Percentiles rank a stretch among this genome's conserved stretches.
Evolutionary conservation across 352 stramenopile genomes (phyloP).

Genomic region (Globisporangium barbulae): DNA sequence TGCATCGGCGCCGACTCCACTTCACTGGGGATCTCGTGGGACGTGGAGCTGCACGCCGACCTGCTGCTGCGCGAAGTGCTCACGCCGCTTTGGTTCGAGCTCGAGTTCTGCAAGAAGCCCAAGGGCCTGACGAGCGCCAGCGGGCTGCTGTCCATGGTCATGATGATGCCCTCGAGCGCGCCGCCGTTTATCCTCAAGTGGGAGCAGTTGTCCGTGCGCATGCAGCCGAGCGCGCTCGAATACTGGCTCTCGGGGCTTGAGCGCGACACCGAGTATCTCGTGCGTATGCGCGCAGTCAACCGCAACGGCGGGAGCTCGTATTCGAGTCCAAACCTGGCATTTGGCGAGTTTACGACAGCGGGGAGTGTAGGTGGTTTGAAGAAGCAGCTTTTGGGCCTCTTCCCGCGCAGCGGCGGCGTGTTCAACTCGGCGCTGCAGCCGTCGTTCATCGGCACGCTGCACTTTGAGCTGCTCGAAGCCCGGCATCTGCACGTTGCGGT

Average conservation of each 20-base stretch:
- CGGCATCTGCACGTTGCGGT: slow-evolving; percentile 21
- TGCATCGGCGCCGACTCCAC: slow-evolving; percentile 51
- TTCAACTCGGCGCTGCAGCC: slow-evolving; percentile 12
- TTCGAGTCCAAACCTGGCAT: slow-evolving; percentile 36
- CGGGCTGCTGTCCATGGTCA: slow-evolving; percentile 48
- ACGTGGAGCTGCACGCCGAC: slow-evolving; percentile 32
- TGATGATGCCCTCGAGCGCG: slow-evolving; percentile 34
- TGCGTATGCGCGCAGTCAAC: slow-evolving; percentile 56
- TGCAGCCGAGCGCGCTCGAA: slow-evolving; percentile 46
- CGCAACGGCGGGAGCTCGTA: slow-evolving; percentile 64
- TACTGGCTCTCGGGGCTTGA: slow-evolving; percentile 60
- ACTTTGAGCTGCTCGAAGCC: slow-evolving; percentile 59
- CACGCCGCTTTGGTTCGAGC: slow-evolving; percentile 42
- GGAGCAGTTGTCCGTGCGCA: slow-evolving; percentile 40
- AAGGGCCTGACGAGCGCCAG: slow-evolving; percentile 38
- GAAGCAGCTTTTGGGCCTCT: slow-evolving; percentile 10
- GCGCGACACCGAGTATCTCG: slow-evolving; percentile 51
- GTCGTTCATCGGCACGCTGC: slow-evolving; percentile 57
- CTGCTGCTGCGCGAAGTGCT: slow-evolving; percentile 30
- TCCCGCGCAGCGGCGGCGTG: slow-evolving; percentile 13
- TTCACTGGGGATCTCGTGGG: slow-evolving; percentile 58
- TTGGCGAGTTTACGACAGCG: slow-evolving; percentile 42
- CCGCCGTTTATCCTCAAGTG: slow-evolving; percentile 42
- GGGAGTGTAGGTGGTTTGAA: background rate
- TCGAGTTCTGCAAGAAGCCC: slow-evolving; percentile 66